Conservation (phyloP, 108 stramenopile genomes). For the Chaetoceros muelleri region DNA sequence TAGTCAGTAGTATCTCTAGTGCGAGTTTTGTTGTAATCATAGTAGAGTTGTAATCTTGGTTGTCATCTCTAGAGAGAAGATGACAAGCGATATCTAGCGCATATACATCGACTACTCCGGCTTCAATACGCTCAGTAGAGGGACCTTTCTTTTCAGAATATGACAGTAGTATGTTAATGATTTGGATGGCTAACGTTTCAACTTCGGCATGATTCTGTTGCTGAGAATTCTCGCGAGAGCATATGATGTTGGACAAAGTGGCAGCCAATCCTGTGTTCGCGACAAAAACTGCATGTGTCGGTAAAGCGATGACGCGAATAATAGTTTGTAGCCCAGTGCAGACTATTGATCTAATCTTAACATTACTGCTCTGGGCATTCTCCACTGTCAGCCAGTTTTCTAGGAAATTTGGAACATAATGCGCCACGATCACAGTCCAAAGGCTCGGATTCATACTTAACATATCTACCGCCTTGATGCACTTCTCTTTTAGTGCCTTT, state of each 20-base stretch:
- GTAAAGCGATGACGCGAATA: conserved; percentile 42
- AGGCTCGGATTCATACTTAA: conserved; percentile 56
- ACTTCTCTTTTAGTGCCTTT: conserved; percentile 47
- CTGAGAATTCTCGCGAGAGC: conserved; percentile 5
- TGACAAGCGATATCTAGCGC: too few species aligned
- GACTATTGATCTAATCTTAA: conserved; percentile 13
- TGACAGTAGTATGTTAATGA: conserved; percentile 14
- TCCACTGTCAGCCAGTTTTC: conserved; percentile 23
- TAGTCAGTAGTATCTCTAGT: too few species aligned
- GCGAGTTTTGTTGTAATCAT: too few species aligned
- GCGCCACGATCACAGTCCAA: conserved; percentile 45
- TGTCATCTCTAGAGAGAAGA: too few species aligned
- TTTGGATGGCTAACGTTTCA: background rate
- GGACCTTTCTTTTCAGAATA: conserved; percentile 37
- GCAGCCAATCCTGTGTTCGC: conserved; percentile 38
- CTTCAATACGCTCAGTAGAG: conserved; percentile 32
- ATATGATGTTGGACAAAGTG: conserved; percentile 10
- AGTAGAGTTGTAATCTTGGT: too few species aligned
- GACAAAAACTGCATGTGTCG: conserved; percentile 48
- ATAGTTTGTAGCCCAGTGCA: conserved; percentile 50
- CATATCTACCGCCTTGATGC: conserved; percentile 53
- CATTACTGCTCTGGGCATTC: background rate
- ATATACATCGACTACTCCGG: too few species aligned
- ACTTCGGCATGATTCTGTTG: background rate
- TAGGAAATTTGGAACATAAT: conserved; percentile 55